Evolutionary conservation across 495 filamentous ascomycete genomes (phyloP).

Genomic region (Annulohypoxylon maeteangense): DNA sequence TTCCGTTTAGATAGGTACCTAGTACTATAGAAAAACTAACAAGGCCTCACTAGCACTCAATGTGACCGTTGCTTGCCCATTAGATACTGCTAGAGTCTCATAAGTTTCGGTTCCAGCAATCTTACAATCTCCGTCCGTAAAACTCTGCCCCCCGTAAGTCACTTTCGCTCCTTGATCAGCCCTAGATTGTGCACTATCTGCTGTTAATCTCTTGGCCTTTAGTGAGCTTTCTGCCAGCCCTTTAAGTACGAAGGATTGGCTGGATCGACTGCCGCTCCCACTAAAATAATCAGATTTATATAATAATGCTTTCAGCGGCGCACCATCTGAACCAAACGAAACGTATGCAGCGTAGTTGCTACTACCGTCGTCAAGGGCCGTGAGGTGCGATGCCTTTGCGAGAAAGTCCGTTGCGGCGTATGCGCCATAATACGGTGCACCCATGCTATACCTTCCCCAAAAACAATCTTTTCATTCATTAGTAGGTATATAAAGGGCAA

Average conservation of each 20-base stretch:
- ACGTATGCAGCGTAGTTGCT: constrained; percentile 64
- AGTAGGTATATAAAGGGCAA: too few relatives aligned
- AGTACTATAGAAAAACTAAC: constrained; percentile 59
- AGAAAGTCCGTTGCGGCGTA: constrained; percentile 64
- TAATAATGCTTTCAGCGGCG: constrained; percentile 58
- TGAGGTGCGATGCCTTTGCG: constrained; percentile 61
- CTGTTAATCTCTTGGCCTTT: constrained; percentile 65
- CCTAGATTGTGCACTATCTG: constrained; percentile 58
- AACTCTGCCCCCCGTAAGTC: constrained; percentile 64
- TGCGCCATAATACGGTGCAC: constrained; percentile 68
- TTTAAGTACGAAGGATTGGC: constrained; percentile 57
- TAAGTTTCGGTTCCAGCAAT: constrained; percentile 55
- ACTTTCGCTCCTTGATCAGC: constrained; percentile 60
- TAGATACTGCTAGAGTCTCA: constrained; percentile 54
- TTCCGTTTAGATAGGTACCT: background rate
- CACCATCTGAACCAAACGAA: constrained; percentile 55
- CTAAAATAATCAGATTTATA: constrained; percentile 70
- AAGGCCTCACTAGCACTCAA: constrained; percentile 66
- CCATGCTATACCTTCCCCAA: constrained; percentile 67
- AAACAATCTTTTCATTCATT: constrained; percentile 55
- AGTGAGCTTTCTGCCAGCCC: constrained; percentile 55
- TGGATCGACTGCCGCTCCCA: constrained; percentile 56
- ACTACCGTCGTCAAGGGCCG: constrained; percentile 61
- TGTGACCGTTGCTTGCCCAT: constrained; percentile 58
- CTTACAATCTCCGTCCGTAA: constrained; percentile 63